phyloP scores from a whole-genome alignment of 768 basidiomycete species.

The Cyclocybe aegerita region DNA sequence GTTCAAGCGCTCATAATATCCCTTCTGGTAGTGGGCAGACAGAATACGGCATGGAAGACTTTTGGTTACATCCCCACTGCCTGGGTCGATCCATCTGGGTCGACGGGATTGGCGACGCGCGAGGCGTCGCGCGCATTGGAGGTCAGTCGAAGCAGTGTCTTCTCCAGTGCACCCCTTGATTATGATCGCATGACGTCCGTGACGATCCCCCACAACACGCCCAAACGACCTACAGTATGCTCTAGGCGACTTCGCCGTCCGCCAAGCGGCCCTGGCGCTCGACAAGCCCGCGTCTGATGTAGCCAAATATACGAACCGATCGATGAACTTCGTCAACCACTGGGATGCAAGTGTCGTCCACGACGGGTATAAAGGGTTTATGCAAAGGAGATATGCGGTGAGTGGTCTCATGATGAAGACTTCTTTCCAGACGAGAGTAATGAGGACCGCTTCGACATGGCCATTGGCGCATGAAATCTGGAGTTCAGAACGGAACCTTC shows the following conservation, averaged over 20 bases:
- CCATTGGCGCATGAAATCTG: neutral
- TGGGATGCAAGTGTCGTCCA: constrained; percentile 44
- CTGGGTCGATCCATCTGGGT: constrained; percentile 48
- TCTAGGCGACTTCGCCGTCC: constrained; percentile 51
- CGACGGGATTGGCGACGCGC: constrained; percentile 45
- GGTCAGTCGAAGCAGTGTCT: constrained; percentile 20
- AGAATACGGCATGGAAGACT: constrained; percentile 52
- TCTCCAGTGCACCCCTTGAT: neutral
- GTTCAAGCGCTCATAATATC: neutral
- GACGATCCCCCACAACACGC: neutral
- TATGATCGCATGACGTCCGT: neutral
- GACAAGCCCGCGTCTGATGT: constrained; percentile 37
- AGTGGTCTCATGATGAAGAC: constrained; percentile 10
- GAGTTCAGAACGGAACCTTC: constrained; percentile 46
- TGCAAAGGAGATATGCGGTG: constrained; percentile 43
- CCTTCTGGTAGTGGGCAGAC: constrained; percentile 36
- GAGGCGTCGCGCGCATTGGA: constrained; percentile 50
- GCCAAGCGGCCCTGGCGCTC: constrained; percentile 45
- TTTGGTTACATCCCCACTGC: constrained; percentile 50
- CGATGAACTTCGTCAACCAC: constrained; percentile 52
- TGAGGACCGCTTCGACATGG: too few relatives aligned
- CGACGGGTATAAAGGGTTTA: constrained; percentile 49
- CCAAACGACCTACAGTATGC: constrained; percentile 34
- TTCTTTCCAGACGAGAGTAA: neutral
- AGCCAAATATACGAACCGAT: constrained; percentile 44